Conservation (phyloP, 2,329 filamentous ascomycete species). For the Colletotrichum sp. region DNA sequence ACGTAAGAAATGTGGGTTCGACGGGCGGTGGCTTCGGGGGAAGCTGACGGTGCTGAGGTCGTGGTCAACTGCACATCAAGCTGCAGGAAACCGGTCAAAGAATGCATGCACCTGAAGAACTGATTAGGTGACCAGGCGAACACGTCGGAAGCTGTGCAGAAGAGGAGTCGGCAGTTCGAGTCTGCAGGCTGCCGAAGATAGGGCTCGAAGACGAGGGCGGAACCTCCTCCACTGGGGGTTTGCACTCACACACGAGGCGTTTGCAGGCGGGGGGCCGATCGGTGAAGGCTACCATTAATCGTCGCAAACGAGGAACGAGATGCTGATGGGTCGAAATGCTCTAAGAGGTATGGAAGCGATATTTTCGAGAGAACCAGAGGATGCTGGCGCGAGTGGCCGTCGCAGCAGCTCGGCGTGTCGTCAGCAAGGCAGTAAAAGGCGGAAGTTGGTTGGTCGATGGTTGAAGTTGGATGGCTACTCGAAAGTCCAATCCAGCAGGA, state of each 20-base stretch:
- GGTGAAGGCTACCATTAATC: neutral
- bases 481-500: neutral
- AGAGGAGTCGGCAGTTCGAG: neutral
- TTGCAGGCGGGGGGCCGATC: neutral
- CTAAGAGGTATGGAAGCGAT: neutral
- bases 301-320: neutral
- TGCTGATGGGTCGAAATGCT: neutral
- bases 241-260: neutral
- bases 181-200: neutral
- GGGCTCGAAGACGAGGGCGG: neutral
- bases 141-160: neutral
- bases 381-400: conserved; percentile 4
- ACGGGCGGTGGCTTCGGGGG: neutral
- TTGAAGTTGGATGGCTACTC: neutral
- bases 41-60: neutral
- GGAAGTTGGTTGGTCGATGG: conserved; percentile 10
- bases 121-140: neutral
- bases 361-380: neutral
- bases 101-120: neutral
- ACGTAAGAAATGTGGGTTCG: conserved; percentile 5
- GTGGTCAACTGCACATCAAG: neutral
- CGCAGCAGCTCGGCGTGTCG: conserved; percentile 7
- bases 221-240: neutral
- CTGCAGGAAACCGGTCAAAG: neutral
- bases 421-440: conserved; percentile 10